Evolutionary conservation across 2,329 filamentous ascomycete genomes (phyloP).

Genomic region (Pezicula rhizophila): DNA sequence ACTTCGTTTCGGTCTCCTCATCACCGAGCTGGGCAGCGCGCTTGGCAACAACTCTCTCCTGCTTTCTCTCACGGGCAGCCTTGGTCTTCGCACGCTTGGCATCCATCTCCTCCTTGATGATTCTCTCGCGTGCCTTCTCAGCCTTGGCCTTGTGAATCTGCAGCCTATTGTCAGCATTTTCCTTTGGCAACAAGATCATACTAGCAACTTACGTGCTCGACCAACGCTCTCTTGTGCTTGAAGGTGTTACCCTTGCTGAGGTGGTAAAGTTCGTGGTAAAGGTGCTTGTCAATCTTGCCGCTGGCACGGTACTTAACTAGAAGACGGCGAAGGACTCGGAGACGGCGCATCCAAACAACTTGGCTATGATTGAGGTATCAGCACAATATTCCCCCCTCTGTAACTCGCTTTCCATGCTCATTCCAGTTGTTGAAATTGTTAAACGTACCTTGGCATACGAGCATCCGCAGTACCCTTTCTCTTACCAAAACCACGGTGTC

Average conservation of each 20-base stretch:
- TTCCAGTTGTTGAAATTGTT: conserved; percentile 1
- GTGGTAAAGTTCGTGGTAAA: conserved; percentile 99
- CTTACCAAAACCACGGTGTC: conserved; percentile 99
- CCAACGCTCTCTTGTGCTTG: conserved; percentile 99
- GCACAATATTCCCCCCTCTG: conserved; percentile 23
- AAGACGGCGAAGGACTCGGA: conserved; percentile 97
- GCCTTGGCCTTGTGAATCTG: conserved; percentile 99
- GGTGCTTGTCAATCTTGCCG: conserved; percentile 99
- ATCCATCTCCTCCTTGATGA: conserved; percentile 99
- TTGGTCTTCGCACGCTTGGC: conserved; percentile 99
- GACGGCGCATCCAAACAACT: conserved; percentile 99
- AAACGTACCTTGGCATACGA: conserved; percentile 91
- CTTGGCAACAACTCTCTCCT: conserved; percentile 88
- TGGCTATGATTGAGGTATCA: conserved; percentile 54
- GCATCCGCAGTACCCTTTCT: conserved; percentile 99
- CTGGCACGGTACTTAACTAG: conserved; percentile 99
- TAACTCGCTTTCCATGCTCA: conserved; percentile 12
- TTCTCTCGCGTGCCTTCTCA: conserved; percentile 93
- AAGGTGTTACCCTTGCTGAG: conserved; percentile 99
- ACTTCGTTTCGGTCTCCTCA: conserved; percentile 36
- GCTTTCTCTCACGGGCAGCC: conserved; percentile 97
- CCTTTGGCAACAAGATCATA: conserved; percentile 13
- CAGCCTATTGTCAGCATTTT: conserved; percentile 17
- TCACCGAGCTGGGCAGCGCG: conserved; percentile 77
- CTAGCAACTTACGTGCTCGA: conserved; percentile 88